Percentiles rank a stretch among this genome's conserved stretches.
Conservation (phyloP, 2,329 filamentous ascomycete species). For the Aspergillus versicolor region DNA sequence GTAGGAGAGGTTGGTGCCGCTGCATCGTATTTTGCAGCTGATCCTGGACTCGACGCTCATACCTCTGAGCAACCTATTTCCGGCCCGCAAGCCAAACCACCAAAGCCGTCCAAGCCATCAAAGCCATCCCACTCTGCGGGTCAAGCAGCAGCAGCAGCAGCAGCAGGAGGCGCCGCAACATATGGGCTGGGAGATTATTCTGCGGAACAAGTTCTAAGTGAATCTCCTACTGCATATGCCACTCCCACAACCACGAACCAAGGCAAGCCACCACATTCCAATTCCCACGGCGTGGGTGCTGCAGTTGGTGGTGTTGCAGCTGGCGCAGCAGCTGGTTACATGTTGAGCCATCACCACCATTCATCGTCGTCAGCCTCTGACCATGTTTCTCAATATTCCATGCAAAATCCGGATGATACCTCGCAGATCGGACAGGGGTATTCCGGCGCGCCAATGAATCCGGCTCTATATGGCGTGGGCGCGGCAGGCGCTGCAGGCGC, state of each 20-base stretch:
- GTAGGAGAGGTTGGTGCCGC: constrained; percentile 49
- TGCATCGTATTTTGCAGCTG: constrained; percentile 54
- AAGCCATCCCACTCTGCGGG: constrained; percentile 29
- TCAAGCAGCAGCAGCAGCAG: constrained; percentile 33
- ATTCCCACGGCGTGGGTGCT: constrained; percentile 32
- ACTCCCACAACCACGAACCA: constrained; percentile 15
- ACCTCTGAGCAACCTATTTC: constrained; percentile 15
- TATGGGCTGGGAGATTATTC: constrained; percentile 42
- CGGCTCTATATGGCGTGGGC: constrained; percentile 28
- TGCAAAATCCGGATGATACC: constrained; percentile 29
- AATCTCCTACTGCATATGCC: constrained; percentile 23
- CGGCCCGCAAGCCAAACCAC: constrained; percentile 21
- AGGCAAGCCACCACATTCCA: constrained; percentile 28
- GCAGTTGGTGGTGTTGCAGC: constrained; percentile 40
- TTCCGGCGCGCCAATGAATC: constrained; percentile 14
- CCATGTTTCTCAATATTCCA: constrained; percentile 31
- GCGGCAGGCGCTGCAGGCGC: constrained; percentile 28
- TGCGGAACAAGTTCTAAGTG: constrained; percentile 19
- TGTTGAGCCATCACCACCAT: constrained; percentile 36
- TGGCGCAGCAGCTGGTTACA: constrained; percentile 44
- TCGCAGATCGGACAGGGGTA: constrained; percentile 18
- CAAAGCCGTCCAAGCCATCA: constrained; percentile 28
- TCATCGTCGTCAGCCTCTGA: constrained; percentile 30
- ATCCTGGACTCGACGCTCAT: constrained; percentile 19
- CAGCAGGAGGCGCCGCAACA: constrained; percentile 35